Conservation (phyloP, 108 stramenopile species). For the Cyclostephanos tholiformis region DNA sequence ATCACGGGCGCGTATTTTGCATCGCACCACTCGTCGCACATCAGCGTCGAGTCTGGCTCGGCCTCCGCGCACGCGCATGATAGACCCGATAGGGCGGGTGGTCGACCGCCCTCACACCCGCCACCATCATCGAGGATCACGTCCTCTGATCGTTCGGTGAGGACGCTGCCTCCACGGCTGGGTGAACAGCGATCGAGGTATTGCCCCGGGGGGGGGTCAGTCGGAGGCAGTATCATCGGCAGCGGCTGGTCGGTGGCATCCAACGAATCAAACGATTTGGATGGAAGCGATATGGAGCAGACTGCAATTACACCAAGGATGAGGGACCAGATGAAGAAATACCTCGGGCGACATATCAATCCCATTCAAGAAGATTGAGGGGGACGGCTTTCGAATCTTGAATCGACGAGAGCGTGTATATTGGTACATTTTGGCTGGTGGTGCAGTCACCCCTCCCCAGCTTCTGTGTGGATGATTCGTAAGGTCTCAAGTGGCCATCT, state of each 20-base stretch:
- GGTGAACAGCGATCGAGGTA: slow-evolving; percentile 26
- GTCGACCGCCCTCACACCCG: slow-evolving; percentile 12
- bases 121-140: slow-evolving; percentile 10
- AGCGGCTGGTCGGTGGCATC: slow-evolving; percentile 49
- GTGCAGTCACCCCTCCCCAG: too few species aligned
- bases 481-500: background rate
- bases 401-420: background rate
- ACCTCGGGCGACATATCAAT: slow-evolving; percentile 36
- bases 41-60: slow-evolving; percentile 7
- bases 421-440: background rate
- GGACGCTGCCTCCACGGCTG: slow-evolving; percentile 39
- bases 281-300: slow-evolving; percentile 12
- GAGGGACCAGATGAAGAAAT: slow-evolving; percentile 47
- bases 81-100: slow-evolving; percentile 8
- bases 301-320: slow-evolving; percentile 26
- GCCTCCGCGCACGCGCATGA: background rate
- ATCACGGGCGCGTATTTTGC: slow-evolving; percentile 10
- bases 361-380: background rate
- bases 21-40: slow-evolving; percentile 16
- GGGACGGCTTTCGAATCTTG: background rate
- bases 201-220: slow-evolving; percentile 14
- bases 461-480: too few species aligned
- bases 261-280: slow-evolving; percentile 40
- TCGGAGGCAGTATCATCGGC: slow-evolving; percentile 18
- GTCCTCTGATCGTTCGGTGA: slow-evolving; percentile 31